Evolutionary conservation across 1,139 yeast genomes (phyloP).

Genomic region (Geotrichum aggregatum): DNA sequence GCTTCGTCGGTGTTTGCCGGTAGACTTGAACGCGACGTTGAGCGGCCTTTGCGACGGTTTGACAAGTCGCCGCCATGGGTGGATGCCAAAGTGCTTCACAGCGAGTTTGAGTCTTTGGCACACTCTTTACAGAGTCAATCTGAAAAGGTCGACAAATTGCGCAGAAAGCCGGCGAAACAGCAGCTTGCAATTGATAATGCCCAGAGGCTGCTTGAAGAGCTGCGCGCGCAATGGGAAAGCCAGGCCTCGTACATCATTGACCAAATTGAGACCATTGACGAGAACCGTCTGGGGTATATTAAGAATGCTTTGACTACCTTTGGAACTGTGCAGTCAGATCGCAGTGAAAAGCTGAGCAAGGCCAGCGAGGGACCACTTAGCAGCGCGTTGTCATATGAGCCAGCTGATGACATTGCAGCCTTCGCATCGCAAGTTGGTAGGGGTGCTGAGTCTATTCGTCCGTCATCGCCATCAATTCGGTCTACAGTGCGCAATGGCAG

Average conservation of each 20-base stretch:
- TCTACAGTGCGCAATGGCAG: constrained; percentile 5
- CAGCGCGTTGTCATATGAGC: constrained; percentile 57
- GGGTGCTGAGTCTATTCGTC: neutral
- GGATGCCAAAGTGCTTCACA: constrained; percentile 32
- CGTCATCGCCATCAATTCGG: neutral
- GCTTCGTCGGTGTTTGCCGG: constrained; percentile 32
- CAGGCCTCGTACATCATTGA: constrained; percentile 77
- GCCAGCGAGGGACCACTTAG: constrained; percentile 63
- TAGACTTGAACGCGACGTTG: constrained; percentile 35
- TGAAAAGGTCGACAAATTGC: constrained; percentile 20
- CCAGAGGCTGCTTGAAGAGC: constrained; percentile 29
- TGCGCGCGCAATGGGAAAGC: constrained; percentile 54
- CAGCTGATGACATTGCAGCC: constrained; percentile 53
- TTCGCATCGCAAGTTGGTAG: constrained; percentile 46
- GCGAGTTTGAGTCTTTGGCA: constrained; percentile 32
- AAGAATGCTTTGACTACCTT: constrained; percentile 66
- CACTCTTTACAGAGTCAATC: constrained; percentile 25
- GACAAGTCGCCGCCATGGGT: constrained; percentile 29
- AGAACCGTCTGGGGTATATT: constrained; percentile 57
- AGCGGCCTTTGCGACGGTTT: constrained; percentile 32
- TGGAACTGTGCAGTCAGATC: constrained; percentile 50
- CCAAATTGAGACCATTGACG: constrained; percentile 71
- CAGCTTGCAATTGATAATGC: constrained; percentile 20
- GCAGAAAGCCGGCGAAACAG: constrained; percentile 22
- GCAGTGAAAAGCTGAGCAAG: constrained; percentile 32